Evolutionary conservation across 2,329 filamentous ascomycete genomes (phyloP), one percentile per base, ranked within the genome.

Genomic region (Plenodomus biglobosus): DNA sequence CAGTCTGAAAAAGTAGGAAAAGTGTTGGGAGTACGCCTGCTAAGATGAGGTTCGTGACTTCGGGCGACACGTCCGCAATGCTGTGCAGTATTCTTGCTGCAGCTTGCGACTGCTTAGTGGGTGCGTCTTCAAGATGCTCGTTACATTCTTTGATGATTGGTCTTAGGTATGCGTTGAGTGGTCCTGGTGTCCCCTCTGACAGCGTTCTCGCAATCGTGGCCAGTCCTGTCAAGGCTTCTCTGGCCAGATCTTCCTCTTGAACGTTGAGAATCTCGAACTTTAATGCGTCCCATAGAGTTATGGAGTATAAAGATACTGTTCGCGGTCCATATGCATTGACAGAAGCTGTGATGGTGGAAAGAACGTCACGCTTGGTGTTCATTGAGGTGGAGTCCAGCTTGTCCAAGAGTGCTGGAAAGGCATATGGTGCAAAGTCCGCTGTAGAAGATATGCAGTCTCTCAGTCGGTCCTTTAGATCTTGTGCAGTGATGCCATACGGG

Each of bases 201-300:
- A 88, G 71, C 18, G 80, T 77, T 43, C 72, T 73, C 15, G 82
- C 79, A 47, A 87, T 82, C 17, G 76, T 72, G 44, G 78, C 75
- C 8, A 87, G 67, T 2, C 77, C 79, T 18, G 75, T 70, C 15
- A 87, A 68, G 6, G 85, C 81, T 58, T 82, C 79, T 40, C 83
- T 75, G 0, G 83, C 82, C 8, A 88, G 70, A 42, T 86, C 81
- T 45, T 86, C 83, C 58, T 87, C 85, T 64, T 86, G 82, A 0
- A 82, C 79, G 55, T 84, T 85, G 13, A 88, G 73, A 10, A 88
- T 80, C 59, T 88, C 85, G 56, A 85, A 88, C 64, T 87, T 88
- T 42, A 88, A 66, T 8, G 83, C 79, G 57, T 87, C 84, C 85
- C 85, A 88, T 2, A 87, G 73, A 1, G 81, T 84, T 40, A 85